Evolutionary conservation across 495 filamentous ascomycete genomes (phyloP).

Genomic region (Usnea hakonensis): DNA sequence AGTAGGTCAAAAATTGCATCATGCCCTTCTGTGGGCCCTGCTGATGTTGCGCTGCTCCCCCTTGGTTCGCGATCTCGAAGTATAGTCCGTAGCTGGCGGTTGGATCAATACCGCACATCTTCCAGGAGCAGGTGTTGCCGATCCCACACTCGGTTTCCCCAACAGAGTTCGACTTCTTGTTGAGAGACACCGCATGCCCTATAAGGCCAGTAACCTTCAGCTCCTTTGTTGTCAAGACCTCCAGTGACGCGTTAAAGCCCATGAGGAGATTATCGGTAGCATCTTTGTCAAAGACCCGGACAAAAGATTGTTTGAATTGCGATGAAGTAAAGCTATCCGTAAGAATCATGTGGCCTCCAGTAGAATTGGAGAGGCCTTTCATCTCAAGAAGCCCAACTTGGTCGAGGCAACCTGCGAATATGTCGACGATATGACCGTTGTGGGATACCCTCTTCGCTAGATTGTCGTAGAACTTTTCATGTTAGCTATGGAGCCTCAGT

Average conservation of each 20-base stretch:
- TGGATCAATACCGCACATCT: slow-evolving; percentile 98
- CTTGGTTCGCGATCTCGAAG: slow-evolving; percentile 96
- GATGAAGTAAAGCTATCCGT: slow-evolving; percentile 99
- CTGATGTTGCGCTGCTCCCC: slow-evolving; percentile 75
- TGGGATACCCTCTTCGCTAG: slow-evolving; percentile 94
- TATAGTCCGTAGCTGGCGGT: slow-evolving; percentile 90
- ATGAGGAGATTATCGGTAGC: slow-evolving; percentile 88
- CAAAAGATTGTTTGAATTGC: slow-evolving; percentile 99
- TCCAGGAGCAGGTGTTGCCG: slow-evolving; percentile 98
- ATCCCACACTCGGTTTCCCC: slow-evolving; percentile 98
- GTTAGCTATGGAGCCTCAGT: slow-evolving; percentile 20
- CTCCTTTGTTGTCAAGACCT: slow-evolving; percentile 96
- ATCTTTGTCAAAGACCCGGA: slow-evolving; percentile 96
- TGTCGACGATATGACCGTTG: slow-evolving; percentile 95
- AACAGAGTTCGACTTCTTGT: slow-evolving; percentile 96
- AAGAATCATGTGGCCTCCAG: slow-evolving; percentile 95
- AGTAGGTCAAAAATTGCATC: slow-evolving; percentile 99
- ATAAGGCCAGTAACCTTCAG: slow-evolving; percentile 98
- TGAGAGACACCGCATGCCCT: slow-evolving; percentile 89
- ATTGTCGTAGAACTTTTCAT: slow-evolving; percentile 83
- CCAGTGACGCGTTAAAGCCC: slow-evolving; percentile 96
- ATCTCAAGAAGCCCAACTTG: slow-evolving; percentile 98
- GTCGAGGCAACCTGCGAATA: slow-evolving; percentile 96
- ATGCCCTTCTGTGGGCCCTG: slow-evolving; percentile 85
- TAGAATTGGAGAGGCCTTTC: slow-evolving; percentile 95